These are phyloP conservation scores for Cytospora leucostoma DNA, from an alignment of 2,329 filamentous ascomycete genomes.

Conservation along the genomic window DNA sequence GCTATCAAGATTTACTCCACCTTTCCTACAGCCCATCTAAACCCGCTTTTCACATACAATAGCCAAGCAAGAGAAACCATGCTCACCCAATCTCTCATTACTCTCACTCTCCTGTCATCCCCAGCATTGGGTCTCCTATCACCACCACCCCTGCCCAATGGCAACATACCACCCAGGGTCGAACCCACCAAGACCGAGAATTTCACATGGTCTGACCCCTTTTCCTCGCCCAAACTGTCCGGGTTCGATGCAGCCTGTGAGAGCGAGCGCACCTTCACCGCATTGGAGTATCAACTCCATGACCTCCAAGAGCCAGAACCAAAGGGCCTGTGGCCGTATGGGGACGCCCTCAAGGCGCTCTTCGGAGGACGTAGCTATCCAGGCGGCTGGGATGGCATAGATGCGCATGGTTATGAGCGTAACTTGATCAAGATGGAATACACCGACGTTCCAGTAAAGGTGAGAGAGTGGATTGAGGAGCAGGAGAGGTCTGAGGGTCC, in stretches of 20 bases:
- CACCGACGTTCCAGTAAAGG: constrained; percentile 43
- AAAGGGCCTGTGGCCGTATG: constrained; percentile 43
- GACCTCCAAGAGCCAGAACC: constrained; percentile 44
- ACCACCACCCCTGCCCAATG: constrained; percentile 29
- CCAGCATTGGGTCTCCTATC: constrained; percentile 29
- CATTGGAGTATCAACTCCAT: constrained; percentile 46
- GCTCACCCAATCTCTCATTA: constrained; percentile 16
- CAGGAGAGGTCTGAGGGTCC: constrained; percentile 40
- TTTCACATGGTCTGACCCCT: constrained; percentile 47
- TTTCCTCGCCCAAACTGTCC: constrained; percentile 34
- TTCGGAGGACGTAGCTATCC: constrained; percentile 49
- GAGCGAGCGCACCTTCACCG: constrained; percentile 39
- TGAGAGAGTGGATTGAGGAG: constrained; percentile 51
- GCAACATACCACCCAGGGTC: constrained; percentile 33
- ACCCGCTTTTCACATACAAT: background rate
- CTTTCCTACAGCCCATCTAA: background rate
- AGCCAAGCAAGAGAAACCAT: constrained; percentile 1
- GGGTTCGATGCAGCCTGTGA: constrained; percentile 41
- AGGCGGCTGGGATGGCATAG: constrained; percentile 54
- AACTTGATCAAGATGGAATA: constrained; percentile 51
- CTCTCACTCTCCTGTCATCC: constrained; percentile 33
- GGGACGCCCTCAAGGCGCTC: constrained; percentile 43
- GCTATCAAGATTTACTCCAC: background rate
- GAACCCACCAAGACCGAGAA: constrained; percentile 40
- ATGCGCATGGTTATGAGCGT: constrained; percentile 53